These are phyloP conservation scores for Xylaria nigripes DNA, from an alignment of 495 filamentous ascomycete species.

Conservation along the genomic window DNA sequence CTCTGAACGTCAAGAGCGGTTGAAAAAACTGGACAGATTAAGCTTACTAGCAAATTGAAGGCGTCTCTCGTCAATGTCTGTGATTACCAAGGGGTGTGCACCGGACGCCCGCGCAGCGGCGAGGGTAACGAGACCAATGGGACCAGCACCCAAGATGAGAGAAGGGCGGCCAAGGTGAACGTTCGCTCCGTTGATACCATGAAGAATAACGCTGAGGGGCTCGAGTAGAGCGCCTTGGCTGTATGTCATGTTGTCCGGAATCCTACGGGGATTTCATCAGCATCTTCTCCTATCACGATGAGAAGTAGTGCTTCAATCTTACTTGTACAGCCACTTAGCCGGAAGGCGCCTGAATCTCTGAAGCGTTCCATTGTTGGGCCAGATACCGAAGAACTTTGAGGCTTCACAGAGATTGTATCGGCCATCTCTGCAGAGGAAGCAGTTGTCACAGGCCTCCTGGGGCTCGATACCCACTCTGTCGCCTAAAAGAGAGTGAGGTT, in stretches of 20 bases:
- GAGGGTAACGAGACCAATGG: constrained; percentile 44
- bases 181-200: constrained; percentile 35
- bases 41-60: constrained; percentile 47
- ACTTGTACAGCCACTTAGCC: constrained; percentile 43
- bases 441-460: constrained; percentile 38
- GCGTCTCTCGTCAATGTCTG: constrained; percentile 49
- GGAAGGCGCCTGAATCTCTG: constrained; percentile 53
- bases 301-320: background rate
- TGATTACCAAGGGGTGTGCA: constrained; percentile 56
- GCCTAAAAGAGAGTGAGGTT: constrained; percentile 16
- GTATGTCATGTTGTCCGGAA: constrained; percentile 37
- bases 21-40: background rate
- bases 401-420: constrained; percentile 44
- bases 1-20: background rate
- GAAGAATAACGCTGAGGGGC: constrained; percentile 40
- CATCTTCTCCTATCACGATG: background rate
- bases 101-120: constrained; percentile 50
- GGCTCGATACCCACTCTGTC: constrained; percentile 45
- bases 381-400: constrained; percentile 47
- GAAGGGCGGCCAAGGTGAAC: constrained; percentile 32
- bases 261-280: constrained; percentile 14
- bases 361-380: constrained; percentile 49
- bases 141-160: constrained; percentile 42
- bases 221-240: constrained; percentile 44
- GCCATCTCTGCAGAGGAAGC: constrained; percentile 39